These are phyloP conservation scores for Aspergillus floridensis DNA, from an alignment of 2,329 filamentous ascomycete genomes.

Conservation along the genomic window DNA sequence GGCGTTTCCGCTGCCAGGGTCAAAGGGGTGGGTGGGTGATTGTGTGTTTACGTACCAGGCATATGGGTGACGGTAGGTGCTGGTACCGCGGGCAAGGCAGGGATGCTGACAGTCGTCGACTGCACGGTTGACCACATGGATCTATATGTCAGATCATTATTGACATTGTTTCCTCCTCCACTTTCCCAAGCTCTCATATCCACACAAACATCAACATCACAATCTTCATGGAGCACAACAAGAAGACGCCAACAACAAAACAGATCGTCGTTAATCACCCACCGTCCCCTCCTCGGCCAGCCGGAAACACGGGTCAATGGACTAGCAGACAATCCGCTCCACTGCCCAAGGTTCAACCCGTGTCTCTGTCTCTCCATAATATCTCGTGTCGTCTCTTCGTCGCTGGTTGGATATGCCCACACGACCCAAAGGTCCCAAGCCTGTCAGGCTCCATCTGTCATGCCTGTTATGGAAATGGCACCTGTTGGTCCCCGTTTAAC, in stretches of 20 bases:
- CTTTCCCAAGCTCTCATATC: not conserved
- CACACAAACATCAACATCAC: not conserved
- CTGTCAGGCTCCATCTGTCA: constrained; percentile 7
- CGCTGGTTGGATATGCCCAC: constrained; percentile 1
- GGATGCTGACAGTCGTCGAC: not conserved
- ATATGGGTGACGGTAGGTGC: not conserved
- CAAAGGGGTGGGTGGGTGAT: not conserved
- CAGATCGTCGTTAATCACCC: not conserved
- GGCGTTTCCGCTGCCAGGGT: not conserved
- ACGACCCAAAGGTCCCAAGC: not conserved
- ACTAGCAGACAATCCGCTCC: not conserved
- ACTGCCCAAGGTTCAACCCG: constrained; percentile 7
- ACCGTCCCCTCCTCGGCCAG: not conserved
- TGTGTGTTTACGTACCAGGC: no score
- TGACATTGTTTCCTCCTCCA: not conserved
- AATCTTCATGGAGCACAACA: no score
- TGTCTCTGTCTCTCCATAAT: not conserved
- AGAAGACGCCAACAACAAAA: not conserved
- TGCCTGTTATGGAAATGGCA: not conserved
- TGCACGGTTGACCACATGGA: not conserved
- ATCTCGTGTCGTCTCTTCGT: not conserved
- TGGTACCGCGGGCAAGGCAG: not conserved
- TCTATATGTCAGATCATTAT: not conserved
- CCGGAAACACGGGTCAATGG: not conserved
- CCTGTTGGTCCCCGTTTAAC: not conserved